A percentile compares a stretch with the other conserved stretches of the same genome.
These are phyloP conservation scores for Avena eriantha DNA, from an alignment of 176 grass and related monocot genomes.

Conservation along the genomic window DNA sequence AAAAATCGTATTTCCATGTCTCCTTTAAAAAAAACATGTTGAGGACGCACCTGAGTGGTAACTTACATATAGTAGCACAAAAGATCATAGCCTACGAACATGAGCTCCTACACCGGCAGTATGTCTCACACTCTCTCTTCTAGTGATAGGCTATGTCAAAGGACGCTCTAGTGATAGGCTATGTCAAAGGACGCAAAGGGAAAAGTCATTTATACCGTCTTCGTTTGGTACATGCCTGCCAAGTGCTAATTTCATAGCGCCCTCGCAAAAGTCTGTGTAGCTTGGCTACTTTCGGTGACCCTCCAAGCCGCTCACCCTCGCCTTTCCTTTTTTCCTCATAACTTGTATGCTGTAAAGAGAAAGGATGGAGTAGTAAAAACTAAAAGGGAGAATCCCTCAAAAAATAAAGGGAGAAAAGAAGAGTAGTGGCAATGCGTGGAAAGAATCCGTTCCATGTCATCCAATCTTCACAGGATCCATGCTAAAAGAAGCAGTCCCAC, in stretches of 20 bases:
- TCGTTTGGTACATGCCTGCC: not conserved
- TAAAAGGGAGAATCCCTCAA: not conserved
- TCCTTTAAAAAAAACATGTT: too few relatives aligned
- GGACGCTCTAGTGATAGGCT: not conserved
- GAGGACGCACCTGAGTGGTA: too few relatives aligned
- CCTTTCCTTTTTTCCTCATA: not conserved
- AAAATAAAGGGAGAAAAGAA: constrained; percentile 22
- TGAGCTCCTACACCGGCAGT: too few relatives aligned
- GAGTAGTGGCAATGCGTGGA: constrained; percentile 37
- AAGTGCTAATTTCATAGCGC: not conserved
- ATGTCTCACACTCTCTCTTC: not conserved
- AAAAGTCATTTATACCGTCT: not conserved
- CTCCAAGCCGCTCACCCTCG: not conserved
- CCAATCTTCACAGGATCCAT: not conserved
- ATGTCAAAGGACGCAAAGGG: not conserved
- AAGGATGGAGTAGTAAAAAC: not conserved
- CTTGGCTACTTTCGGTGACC: constrained; percentile 8
- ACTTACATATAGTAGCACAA: too few relatives aligned
- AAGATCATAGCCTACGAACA: too few relatives aligned
- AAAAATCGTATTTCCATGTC: too few relatives aligned
- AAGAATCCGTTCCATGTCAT: constrained; percentile 49
- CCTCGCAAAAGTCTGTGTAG: not conserved
- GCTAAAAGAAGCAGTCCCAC: not conserved
- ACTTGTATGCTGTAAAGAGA: constrained; percentile 32
- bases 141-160: too few relatives aligned